Conservation (phyloP, 805 yeast genomes). For the Saccharomycopsis guyanensis region DNA sequence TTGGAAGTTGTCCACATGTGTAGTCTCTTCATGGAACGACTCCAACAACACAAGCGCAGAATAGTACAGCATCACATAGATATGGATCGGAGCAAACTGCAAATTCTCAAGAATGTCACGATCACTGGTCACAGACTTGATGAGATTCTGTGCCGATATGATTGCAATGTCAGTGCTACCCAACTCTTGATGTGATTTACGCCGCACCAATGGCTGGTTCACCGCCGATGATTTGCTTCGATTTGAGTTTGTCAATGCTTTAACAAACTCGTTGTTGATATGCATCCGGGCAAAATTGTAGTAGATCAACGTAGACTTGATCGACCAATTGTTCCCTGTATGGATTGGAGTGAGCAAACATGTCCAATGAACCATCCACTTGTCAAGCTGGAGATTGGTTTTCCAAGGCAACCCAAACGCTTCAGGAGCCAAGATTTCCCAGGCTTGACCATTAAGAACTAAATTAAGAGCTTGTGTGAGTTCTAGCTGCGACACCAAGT, state of each 20-base stretch:
- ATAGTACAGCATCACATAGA: conserved; percentile 63
- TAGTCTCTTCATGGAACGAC: conserved; percentile 32
- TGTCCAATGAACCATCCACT: conserved; percentile 80
- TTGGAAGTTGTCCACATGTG: conserved; percentile 24
- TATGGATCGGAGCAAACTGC: conserved; percentile 63
- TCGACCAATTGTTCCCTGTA: conserved; percentile 49
- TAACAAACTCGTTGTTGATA: conserved; percentile 41
- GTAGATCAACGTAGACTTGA: conserved; percentile 60
- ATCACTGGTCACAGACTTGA: conserved; percentile 52
- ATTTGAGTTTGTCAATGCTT: conserved; percentile 23
- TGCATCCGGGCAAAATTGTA: conserved; percentile 73
- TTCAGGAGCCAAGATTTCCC: conserved; percentile 54
- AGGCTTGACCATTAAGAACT: conserved; percentile 50
- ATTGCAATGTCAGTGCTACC: conserved; percentile 38
- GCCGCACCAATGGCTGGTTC: background rate
- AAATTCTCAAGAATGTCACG: conserved; percentile 48
- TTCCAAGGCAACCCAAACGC: conserved; percentile 62
- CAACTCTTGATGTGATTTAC: conserved; percentile 4
- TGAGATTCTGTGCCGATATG: conserved; percentile 55
- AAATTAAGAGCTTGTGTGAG: conserved; percentile 57
- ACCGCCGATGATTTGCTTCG: background rate
- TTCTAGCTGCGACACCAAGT: conserved; percentile 63
- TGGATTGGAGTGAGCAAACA: conserved; percentile 54
- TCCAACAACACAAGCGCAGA: conserved; percentile 51
- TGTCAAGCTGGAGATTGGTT: conserved; percentile 58